Percentiles rank a stretch among this genome's conserved stretches.
Conservation (phyloP, 2,329 filamentous ascomycete species). For the Scolecobasidium constrictum region DNA sequence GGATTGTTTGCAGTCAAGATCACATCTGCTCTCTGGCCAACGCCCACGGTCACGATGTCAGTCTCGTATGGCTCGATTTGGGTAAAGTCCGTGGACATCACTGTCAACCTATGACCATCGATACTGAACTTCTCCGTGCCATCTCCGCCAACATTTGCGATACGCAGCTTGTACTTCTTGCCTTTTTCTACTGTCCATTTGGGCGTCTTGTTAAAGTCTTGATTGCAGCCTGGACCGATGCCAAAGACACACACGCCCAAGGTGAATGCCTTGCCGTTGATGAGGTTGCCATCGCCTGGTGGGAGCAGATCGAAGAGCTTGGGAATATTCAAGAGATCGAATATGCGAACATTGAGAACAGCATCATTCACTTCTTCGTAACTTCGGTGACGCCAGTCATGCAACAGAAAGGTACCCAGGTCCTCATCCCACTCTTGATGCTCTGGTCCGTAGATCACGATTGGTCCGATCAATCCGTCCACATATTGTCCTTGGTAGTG, state of each 20-base stretch:
- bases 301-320: not conserved
- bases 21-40: constrained; percentile 13
- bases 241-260: not conserved
- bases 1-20: constrained; percentile 16
- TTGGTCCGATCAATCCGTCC: constrained; percentile 28
- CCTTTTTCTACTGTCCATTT: constrained; percentile 24
- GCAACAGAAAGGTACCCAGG: constrained; percentile 24
- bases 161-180: constrained; percentile 29
- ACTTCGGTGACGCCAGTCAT: constrained; percentile 29
- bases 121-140: constrained; percentile 32
- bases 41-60: constrained; percentile 26
- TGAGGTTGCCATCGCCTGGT: not conserved
- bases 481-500: constrained; percentile 30
- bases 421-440: constrained; percentile 32
- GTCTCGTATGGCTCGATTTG: constrained; percentile 26
- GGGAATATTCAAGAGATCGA: not conserved
- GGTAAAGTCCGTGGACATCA: constrained; percentile 27
- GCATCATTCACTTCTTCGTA: not conserved
- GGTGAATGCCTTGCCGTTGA: not conserved
- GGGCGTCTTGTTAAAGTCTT: not conserved
- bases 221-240: not conserved
- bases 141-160: constrained; percentile 31
- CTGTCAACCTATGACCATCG: constrained; percentile 27
- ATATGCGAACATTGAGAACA: not conserved
- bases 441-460: constrained; percentile 30